A percentile compares a stretch with the other conserved stretches of the same genome.
These are phyloP conservation scores for Craspedostauros australis DNA, from an alignment of 108 stramenopile species.

Conservation along the genomic window DNA sequence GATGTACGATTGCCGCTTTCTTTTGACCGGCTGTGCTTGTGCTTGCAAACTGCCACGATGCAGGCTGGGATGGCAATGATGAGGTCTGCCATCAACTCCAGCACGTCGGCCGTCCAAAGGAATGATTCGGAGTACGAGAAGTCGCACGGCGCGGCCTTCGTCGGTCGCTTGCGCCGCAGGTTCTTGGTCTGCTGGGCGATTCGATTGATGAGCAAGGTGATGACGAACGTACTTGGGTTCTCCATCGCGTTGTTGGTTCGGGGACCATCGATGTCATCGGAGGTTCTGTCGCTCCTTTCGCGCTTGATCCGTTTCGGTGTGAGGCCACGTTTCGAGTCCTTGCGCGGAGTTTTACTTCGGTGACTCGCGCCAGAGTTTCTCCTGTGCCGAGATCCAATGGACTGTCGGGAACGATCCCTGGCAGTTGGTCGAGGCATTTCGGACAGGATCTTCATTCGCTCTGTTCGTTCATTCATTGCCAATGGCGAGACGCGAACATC, in stretches of 20 bases:
- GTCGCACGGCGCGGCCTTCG: not conserved
- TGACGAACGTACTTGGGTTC: too few species aligned
- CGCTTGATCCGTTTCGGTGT: slow-evolving; percentile 19
- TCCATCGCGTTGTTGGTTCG: too few species aligned
- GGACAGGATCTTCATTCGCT: slow-evolving; percentile 38
- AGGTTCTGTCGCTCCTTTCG: slow-evolving; percentile 25
- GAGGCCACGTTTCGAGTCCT: slow-evolving; percentile 9
- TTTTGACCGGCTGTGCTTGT: slow-evolving; percentile 29
- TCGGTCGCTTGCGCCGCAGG: not conserved
- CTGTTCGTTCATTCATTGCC: slow-evolving; percentile 31
- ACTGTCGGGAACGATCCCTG: slow-evolving; percentile 10
- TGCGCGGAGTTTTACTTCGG: slow-evolving; percentile 46
- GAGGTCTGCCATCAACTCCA: slow-evolving; percentile 83
- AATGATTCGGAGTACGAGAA: slow-evolving; percentile 37
- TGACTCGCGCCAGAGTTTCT: slow-evolving; percentile 17
- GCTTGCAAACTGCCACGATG: slow-evolving; percentile 80
- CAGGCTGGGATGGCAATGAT: slow-evolving; percentile 86
- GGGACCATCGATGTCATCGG: too few species aligned
- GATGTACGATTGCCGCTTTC: slow-evolving; percentile 7
- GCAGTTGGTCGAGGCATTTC: slow-evolving; percentile 5
- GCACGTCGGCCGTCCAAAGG: slow-evolving; percentile 51
- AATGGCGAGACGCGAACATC: slow-evolving; percentile 36
- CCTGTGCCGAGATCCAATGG: slow-evolving; percentile 22
- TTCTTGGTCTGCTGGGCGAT: too few species aligned
- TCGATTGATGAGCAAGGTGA: too few species aligned